Evolutionary conservation across 495 filamentous ascomycete species (phyloP), one percentile per base, ranked within the genome.

Genomic region (Neurospora tetraspora): DNA sequence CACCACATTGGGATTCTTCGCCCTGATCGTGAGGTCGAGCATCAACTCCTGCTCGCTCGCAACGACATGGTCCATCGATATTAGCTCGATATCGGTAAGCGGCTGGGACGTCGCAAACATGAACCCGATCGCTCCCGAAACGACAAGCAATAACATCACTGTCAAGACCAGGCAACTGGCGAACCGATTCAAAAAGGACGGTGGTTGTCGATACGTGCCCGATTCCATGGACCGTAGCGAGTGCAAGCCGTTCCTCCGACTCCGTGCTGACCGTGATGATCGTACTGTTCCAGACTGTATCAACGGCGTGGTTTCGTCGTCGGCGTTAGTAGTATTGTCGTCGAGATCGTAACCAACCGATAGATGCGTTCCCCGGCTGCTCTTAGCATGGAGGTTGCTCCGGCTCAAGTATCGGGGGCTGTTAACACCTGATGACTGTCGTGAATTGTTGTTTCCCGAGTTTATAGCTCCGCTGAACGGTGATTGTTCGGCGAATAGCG

Each of bases 21-120:
- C 96, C 73, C 86, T 86, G 43, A 99, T 92, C n/a, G 91, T 89
- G 10, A 98, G 83, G 77, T 99, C 95, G 74, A 99, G 85, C 91
- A 99, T 98, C 23, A 99, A 86, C 77, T 98, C 96, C 80, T 97
- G 92, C 78, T 97, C 91, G 74, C 93, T 97, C 7, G 94, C 94
- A 39, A 98, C 87, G 20, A 99, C 93, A 76, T 97, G 94, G 74
- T 90, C 88, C 73, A 99, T 92, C 45, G 90, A 89, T 47, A 90
- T 80, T 38, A 98, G 85, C 61, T 89, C 83, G 71, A 98, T 91
- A 61, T 92, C 89, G 47, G 89, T 82, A 12, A 99, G 86, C 9
- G 94, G 91, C 74, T 96, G 94, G n/a, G 94, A 96, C 45, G 94
- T 94, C 23, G 94, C 91, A 74, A 96, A 89, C 77, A 98, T 86